phyloP scores from a whole-genome alignment of 2,329 filamentous ascomycete genomes.

The Talaromyces funiculosus region DNA sequence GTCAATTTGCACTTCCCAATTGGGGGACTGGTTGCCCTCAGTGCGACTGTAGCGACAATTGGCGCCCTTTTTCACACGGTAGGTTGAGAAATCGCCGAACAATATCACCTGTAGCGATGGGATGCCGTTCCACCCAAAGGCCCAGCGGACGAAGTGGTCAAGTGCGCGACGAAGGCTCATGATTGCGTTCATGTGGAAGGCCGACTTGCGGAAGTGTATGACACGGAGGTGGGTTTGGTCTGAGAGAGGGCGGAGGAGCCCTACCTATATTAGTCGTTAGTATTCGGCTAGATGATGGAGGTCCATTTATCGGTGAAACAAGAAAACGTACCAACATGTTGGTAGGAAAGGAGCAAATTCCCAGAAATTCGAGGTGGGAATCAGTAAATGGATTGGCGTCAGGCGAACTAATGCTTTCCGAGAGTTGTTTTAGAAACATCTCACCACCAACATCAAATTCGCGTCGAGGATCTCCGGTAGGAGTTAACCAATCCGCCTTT shows the following conservation, averaged over 20 bases:
- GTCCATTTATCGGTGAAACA: no score
- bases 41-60: neutral
- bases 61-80: neutral
- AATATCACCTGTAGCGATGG: neutral
- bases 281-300: neutral
- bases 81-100: slow-evolving; percentile 5
- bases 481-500: neutral
- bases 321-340: neutral
- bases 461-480: neutral
- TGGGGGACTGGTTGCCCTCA: neutral
- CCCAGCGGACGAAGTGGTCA: neutral
- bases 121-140: neutral
- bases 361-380: slow-evolving; percentile 2
- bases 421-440: neutral
- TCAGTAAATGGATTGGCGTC: neutral
- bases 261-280: neutral
- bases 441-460: neutral
- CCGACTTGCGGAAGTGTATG: slow-evolving; percentile 7
- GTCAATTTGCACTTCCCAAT: neutral
- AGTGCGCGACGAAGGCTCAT: neutral
- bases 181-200: neutral
- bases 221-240: neutral
- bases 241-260: neutral
- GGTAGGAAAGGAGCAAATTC: neutral
- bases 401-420: neutral